Conservation (phyloP, 2,329 filamentous ascomycete genomes). For the Chrysosphaeria jannelii region DNA sequence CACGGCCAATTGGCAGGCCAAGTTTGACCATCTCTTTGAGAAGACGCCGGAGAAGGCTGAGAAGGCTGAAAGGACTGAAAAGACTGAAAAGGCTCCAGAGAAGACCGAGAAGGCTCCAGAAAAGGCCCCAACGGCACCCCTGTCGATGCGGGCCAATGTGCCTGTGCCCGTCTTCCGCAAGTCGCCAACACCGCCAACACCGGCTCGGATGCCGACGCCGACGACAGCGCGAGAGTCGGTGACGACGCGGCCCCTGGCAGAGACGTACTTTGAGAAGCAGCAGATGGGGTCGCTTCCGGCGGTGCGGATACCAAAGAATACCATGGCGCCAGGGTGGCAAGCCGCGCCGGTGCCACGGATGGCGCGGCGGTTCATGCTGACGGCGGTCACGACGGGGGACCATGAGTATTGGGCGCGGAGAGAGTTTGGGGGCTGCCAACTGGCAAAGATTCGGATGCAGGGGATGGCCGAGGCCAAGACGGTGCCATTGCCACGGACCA, state of each 20-base stretch:
- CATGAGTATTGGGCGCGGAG: no score
- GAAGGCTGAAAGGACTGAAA: no score
- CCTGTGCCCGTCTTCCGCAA: neutral
- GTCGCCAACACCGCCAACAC: neutral
- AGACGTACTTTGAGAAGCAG: constrained; percentile 55
- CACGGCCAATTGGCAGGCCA: no score
- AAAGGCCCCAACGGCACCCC: neutral
- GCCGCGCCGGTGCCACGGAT: constrained; percentile 22
- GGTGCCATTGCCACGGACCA: no score
- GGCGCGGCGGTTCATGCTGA: no score
- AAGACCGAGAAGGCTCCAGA: neutral
- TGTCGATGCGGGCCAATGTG: constrained; percentile 1
- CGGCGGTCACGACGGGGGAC: no score
- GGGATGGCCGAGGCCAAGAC: no score
- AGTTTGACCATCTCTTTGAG: no score
- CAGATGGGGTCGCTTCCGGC: constrained; percentile 51
- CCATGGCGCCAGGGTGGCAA: constrained; percentile 31
- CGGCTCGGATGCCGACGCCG: neutral
- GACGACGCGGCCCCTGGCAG: constrained; percentile 38
- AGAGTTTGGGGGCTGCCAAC: no score
- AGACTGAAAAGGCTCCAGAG: no score
- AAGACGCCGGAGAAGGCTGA: no score
- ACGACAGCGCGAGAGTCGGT: constrained; percentile 9
- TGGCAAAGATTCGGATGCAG: no score
- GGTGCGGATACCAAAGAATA: constrained; percentile 32